Conservation (phyloP, 257 asterid genomes). For the Datura wrightii region DNA sequence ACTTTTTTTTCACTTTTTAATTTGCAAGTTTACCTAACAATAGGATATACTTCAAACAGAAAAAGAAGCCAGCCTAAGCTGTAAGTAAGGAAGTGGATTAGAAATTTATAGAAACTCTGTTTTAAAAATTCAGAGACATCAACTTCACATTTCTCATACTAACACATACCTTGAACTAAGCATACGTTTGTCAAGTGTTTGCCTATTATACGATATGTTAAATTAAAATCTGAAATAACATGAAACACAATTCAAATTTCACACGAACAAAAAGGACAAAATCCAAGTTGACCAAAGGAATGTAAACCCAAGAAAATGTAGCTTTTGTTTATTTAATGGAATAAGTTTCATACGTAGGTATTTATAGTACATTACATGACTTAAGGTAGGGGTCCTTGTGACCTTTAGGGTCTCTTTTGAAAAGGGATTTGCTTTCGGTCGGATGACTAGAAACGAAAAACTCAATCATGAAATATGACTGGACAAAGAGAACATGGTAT, state of each 20-base stretch:
- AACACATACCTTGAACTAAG: background rate
- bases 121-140: background rate
- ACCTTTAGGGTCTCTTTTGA: background rate
- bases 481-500: background rate
- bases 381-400: background rate
- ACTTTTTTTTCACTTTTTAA: background rate
- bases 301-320: too few relatives aligned
- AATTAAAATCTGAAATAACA: background rate
- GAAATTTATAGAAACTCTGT: background rate
- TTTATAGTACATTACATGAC: too few relatives aligned
- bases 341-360: too few relatives aligned
- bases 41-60: background rate
- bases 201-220: too few relatives aligned
- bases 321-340: too few relatives aligned
- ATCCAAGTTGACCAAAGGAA: too few relatives aligned
- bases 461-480: slow-evolving; percentile 28
- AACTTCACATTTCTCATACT: background rate
- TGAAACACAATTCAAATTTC: background rate
- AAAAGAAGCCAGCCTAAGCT: background rate
- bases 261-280: too few relatives aligned
- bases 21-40: slow-evolving; percentile 19
- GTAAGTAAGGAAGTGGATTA: background rate
- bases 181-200: too few relatives aligned
- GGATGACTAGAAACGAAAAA: background rate
- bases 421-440: slow-evolving; percentile 22